Conservation (phyloP, 495 filamentous ascomycete species). For the Penicillium subrubescens region DNA sequence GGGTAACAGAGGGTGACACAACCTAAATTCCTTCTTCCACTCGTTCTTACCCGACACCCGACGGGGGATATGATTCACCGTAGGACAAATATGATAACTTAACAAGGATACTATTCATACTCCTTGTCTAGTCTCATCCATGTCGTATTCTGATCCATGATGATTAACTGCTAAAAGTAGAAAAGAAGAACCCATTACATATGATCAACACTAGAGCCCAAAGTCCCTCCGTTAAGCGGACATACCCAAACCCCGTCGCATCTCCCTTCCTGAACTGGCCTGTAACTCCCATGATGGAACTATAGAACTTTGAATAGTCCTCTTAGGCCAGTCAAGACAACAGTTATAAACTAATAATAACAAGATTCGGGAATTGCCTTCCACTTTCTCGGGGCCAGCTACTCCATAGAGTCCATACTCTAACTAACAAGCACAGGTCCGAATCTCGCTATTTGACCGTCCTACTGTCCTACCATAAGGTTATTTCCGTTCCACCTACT, state of each 20-base stretch:
- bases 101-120: neutral
- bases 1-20: neutral
- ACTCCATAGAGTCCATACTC: neutral
- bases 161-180: neutral
- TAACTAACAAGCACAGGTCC: neutral
- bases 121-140: neutral
- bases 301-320: neutral
- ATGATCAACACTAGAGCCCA: neutral
- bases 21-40: neutral
- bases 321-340: too few species aligned
- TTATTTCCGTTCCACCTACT: neutral
- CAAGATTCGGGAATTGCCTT: neutral
- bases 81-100: neutral
- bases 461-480: too few species aligned
- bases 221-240: neutral
- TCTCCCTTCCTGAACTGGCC: conserved; percentile 8
- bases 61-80: neutral
- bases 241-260: neutral
- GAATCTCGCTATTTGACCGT: neutral
- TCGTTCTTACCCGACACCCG: neutral
- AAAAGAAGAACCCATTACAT: neutral
- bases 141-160: neutral
- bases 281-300: neutral
- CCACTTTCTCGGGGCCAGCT: neutral
- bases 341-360: neutral